Evolutionary conservation across 169 alveolate genomes (phyloP).

Genomic region (Plasmodium gallinaceum): DNA sequence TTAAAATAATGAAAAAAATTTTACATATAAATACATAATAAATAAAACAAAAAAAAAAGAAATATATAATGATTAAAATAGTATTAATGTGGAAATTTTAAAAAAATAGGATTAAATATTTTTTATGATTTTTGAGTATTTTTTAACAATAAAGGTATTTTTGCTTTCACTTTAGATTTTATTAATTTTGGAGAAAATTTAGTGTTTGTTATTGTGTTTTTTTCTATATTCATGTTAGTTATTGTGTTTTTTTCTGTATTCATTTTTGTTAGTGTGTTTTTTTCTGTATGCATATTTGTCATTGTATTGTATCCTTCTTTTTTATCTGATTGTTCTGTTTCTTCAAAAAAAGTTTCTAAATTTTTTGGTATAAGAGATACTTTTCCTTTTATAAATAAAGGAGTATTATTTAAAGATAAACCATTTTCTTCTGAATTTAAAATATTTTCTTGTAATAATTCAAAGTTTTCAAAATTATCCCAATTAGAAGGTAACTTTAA

Average conservation of each 20-base stretch:
- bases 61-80: no score
- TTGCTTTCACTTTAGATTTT: conserved; percentile 40
- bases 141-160: conserved; percentile 35
- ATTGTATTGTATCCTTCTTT: background rate
- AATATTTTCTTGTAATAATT: conserved; percentile 42
- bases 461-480: conserved; percentile 61
- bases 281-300: background rate
- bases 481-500: conserved; percentile 84
- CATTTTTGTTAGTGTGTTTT: background rate
- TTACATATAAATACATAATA: background rate
- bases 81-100: no score
- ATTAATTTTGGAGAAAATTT: conserved; percentile 44
- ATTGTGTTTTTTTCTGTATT: background rate
- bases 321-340: background rate
- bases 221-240: background rate
- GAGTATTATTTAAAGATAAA: conserved; percentile 36
- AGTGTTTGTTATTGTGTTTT: background rate
- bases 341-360: conserved; percentile 34
- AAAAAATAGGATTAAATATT: no score
- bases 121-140: background rate
- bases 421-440: conserved; percentile 13
- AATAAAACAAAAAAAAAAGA: no score
- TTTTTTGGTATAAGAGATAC: conserved; percentile 48
- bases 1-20: background rate
- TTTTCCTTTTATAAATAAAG: conserved; percentile 61